Percentiles rank a stretch among this genome's conserved stretches.
Evolutionary conservation across 495 filamentous ascomycete genomes (phyloP).

Genomic region (Evansstolkia leycettana): DNA sequence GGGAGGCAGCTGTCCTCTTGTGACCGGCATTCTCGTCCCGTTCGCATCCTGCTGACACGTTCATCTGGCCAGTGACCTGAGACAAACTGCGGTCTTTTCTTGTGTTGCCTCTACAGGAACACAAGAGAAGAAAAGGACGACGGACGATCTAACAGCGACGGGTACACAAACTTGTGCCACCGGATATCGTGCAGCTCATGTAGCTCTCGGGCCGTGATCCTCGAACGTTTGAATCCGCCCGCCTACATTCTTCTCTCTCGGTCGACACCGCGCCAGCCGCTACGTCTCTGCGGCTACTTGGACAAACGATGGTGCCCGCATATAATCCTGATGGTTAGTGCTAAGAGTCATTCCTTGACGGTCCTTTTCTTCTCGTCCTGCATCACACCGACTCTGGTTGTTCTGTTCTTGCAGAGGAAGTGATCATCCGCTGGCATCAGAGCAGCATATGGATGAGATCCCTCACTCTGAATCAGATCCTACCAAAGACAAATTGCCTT

Average conservation of each 20-base stretch:
- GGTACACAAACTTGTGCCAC: too few relatives aligned
- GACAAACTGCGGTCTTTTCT: neutral
- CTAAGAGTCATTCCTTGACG: too few relatives aligned
- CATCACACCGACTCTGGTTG: too few relatives aligned
- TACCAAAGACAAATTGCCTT: too few relatives aligned
- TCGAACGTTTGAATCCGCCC: neutral
- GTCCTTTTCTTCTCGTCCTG: too few relatives aligned
- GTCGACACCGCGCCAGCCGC: neutral
- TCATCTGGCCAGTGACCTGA: neutral
- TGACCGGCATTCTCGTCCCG: neutral
- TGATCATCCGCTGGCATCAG: neutral
- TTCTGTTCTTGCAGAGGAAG: constrained; percentile 2
- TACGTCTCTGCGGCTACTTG: neutral
- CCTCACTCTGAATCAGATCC: too few relatives aligned
- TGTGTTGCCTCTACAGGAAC: neutral
- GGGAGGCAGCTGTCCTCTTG: neutral
- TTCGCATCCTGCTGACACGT: neutral
- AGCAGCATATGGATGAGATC: neutral
- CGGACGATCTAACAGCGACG: too few relatives aligned
- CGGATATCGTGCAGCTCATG: too few relatives aligned
- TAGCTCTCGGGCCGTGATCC: too few relatives aligned
- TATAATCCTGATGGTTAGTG: constrained; percentile 32
- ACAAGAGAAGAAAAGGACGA: too few relatives aligned
- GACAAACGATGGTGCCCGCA: constrained; percentile 27
- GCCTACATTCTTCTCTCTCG: neutral